Evolutionary conservation across 2,329 filamentous ascomycete genomes (phyloP), one percentile per base, ranked within the genome.

Genomic region (Phaeoacremonium minimum): DNA sequence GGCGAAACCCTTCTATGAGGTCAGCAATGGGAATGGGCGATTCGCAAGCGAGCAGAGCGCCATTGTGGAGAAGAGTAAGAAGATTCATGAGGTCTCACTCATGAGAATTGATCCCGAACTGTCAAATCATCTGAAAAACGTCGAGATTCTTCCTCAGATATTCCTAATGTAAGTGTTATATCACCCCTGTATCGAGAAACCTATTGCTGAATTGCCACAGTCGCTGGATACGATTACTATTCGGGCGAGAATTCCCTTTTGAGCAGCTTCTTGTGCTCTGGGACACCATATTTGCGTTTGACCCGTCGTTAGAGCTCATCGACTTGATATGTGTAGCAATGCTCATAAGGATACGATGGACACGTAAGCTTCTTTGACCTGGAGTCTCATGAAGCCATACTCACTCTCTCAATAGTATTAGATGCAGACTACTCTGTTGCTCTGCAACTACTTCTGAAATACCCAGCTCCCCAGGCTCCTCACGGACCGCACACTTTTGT

Each of bases 71-170:
- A 80, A 89, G 54, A 95, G 90, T 62, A 80, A 83, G 51, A 79
- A 84, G 48, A 94, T 98, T 42, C 91, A 97, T 54, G 83, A 95
- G 50, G 76, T 85, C 18, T 81, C 87, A 35, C 67, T 98, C 30
- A 78, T 79, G 40, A 83, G 80, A 45, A 72, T 88, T 18, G 93
- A 97, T 54, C 83, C 86, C n/a, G 84, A 89, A 52, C 73, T 97
- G 18, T 84, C 87, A 12, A 70, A 72, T 16, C 90, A 97, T 57
- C 72, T 98, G 14, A 82, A 81, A 40, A 76, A 79, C 41, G 82
- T 96, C 32, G 91, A 96, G 42, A 82, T 98, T 43, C 66, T 96
- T n/a, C 93, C 93, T 2, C 93, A 98, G 51, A 91, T 98, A 34
- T 98, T 97, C 54, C 67, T 97, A 16, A 94, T 97, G 86, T 93